A percentile compares a stretch with the other conserved stretches of the same genome.
These are phyloP conservation scores for Kwoniella sp. DNA, from an alignment of 768 basidiomycete species.

Conservation along the genomic window DNA sequence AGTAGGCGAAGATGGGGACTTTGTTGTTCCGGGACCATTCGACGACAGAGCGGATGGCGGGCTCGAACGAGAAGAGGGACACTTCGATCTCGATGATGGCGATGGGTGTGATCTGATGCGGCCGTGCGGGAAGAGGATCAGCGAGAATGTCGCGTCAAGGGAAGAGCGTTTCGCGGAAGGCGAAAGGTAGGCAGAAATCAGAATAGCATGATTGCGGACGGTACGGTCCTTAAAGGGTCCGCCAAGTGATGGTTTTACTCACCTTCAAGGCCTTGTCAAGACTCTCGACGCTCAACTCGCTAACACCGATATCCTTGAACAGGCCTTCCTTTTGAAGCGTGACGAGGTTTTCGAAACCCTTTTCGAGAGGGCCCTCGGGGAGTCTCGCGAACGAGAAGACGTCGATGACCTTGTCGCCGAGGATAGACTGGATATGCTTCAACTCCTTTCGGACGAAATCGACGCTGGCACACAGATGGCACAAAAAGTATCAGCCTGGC, in stretches of 20 bases:
- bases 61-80: constrained; percentile 66
- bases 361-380: constrained; percentile 61
- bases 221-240: no score
- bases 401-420: constrained; percentile 66
- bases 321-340: constrained; percentile 63
- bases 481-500: not conserved
- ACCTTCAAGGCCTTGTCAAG: constrained; percentile 59
- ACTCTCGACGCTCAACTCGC: constrained; percentile 56
- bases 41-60: constrained; percentile 62
- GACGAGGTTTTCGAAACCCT: constrained; percentile 58
- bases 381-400: constrained; percentile 59
- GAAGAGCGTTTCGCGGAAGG: no score
- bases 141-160: not conserved
- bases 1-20: constrained; percentile 66
- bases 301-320: constrained; percentile 56
- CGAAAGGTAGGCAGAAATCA: no score
- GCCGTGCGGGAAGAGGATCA: not conserved
- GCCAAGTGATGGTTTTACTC: constrained; percentile 29
- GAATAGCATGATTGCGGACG: no score
- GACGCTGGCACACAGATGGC: constrained; percentile 22
- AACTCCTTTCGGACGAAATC: constrained; percentile 63
- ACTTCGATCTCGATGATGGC: constrained; percentile 70
- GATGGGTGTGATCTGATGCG: constrained; percentile 62
- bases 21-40: constrained; percentile 64
- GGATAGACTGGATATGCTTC: constrained; percentile 58